Percentiles rank a stretch among this genome's conserved stretches.
phyloP scores from a whole-genome alignment of 208 protist genomes.

The Trypanosomatidae sp. region DNA sequence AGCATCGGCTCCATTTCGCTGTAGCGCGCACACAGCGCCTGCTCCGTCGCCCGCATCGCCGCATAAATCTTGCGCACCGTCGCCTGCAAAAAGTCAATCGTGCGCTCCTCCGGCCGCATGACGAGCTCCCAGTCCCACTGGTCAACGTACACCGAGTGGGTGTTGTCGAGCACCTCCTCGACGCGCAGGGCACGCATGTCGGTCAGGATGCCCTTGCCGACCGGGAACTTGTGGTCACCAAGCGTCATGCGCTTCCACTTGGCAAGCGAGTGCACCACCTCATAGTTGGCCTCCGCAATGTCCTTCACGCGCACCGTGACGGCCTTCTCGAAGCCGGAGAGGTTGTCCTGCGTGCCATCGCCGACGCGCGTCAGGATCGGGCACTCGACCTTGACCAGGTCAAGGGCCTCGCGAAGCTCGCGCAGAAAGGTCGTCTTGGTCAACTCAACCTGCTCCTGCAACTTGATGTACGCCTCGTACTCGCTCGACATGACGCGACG shows the following conservation, averaged over 20 bases:
- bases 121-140: constrained; percentile 91
- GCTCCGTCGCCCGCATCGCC: constrained; percentile 55
- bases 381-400: constrained; percentile 62
- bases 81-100: constrained; percentile 45
- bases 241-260: constrained; percentile 89
- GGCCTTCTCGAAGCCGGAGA: constrained; percentile 79
- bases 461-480: constrained; percentile 26
- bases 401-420: constrained; percentile 43
- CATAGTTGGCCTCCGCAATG: constrained; percentile 57
- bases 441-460: constrained; percentile 54
- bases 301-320: constrained; percentile 74
- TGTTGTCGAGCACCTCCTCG: constrained; percentile 79
- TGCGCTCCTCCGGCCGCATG: constrained; percentile 44
- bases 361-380: constrained; percentile 72
- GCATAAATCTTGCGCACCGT: constrained; percentile 60
- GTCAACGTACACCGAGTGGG: constrained; percentile 86
- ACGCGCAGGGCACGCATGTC: constrained; percentile 84
- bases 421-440: constrained; percentile 62
- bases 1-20: constrained; percentile 24
- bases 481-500: constrained; percentile 15
- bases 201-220: constrained; percentile 63
- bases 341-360: constrained; percentile 84
- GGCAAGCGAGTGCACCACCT: constrained; percentile 87
- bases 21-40: constrained; percentile 32
- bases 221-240: constrained; percentile 55